Percentiles rank a stretch among this genome's conserved stretches.
Conservation (phyloP, 805 yeast genomes). For the Schwanniomyces vanrijiae region DNA sequence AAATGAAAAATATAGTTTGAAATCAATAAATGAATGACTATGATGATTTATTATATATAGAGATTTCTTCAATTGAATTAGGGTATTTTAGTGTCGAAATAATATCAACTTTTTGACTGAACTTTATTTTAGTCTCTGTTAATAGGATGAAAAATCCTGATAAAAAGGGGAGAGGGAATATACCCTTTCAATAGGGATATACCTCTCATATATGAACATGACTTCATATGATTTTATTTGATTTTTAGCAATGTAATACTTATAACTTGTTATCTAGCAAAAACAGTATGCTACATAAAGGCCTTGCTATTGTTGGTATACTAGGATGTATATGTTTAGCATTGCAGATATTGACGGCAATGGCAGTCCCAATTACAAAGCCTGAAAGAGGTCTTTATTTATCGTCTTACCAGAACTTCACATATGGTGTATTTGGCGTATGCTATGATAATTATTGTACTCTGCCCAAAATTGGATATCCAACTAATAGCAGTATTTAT, state of each 20-base stretch:
- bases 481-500: slow-evolving; percentile 18
- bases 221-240: background rate
- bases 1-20: too few species aligned
- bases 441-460: slow-evolving; percentile 34
- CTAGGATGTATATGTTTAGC: slow-evolving; percentile 24
- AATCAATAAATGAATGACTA: too few species aligned
- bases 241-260: background rate
- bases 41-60: too few species aligned
- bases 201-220: background rate
- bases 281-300: slow-evolving; percentile 16
- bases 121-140: background rate
- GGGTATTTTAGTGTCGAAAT: background rate
- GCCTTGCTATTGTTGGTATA: slow-evolving; percentile 26
- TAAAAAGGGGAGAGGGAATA: background rate
- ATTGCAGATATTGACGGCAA: slow-evolving; percentile 39
- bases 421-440: slow-evolving; percentile 47
- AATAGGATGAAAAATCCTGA: background rate
- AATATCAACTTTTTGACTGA: background rate
- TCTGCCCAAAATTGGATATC: slow-evolving; percentile 37
- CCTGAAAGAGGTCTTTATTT: slow-evolving; percentile 25
- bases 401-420: slow-evolving; percentile 28
- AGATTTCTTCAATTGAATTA: too few species aligned
- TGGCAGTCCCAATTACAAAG: slow-evolving; percentile 40
- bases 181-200: background rate
- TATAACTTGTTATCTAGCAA: background rate